Percentiles rank a stretch among this genome's conserved stretches.
Conservation (phyloP, 1,139 yeast species). For the Geotrichum carabidarum region DNA sequence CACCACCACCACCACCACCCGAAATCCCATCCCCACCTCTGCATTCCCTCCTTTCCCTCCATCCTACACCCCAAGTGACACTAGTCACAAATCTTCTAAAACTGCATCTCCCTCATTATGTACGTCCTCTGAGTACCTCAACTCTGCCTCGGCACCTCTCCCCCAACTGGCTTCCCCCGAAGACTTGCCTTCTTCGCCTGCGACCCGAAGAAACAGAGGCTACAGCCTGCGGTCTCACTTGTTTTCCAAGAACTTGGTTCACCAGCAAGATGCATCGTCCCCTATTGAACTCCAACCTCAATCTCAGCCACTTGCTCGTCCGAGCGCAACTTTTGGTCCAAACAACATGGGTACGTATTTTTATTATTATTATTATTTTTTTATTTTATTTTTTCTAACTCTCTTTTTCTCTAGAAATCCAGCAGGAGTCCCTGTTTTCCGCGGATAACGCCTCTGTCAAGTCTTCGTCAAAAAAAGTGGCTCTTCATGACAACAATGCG, state of each 20-base stretch:
- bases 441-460: slow-evolving; percentile 18
- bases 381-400: slow-evolving; percentile 7
- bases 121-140: background rate
- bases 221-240: slow-evolving; percentile 70
- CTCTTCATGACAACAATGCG: slow-evolving; percentile 25
- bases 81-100: background rate
- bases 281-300: slow-evolving; percentile 23
- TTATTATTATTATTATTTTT: background rate
- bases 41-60: slow-evolving; percentile 13
- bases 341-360: slow-evolving; percentile 21
- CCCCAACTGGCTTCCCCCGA: background rate
- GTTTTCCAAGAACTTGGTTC: slow-evolving; percentile 47
- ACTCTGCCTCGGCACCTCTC: background rate
- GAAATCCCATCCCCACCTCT: background rate
- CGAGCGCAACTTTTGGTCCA: slow-evolving; percentile 21
- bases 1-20: slow-evolving; percentile 1
- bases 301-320: slow-evolving; percentile 6
- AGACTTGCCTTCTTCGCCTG: background rate
- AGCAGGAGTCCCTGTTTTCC: slow-evolving; percentile 23
- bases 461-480: slow-evolving; percentile 15
- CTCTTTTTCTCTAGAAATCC: slow-evolving; percentile 21
- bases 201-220: slow-evolving; percentile 52
- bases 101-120: background rate
- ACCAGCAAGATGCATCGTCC: slow-evolving; percentile 26
- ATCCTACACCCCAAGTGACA: slow-evolving; percentile 3